These are phyloP conservation scores for Solanum hybrid DNA, from an alignment of 305 asterid species.

Conservation along the genomic window DNA sequence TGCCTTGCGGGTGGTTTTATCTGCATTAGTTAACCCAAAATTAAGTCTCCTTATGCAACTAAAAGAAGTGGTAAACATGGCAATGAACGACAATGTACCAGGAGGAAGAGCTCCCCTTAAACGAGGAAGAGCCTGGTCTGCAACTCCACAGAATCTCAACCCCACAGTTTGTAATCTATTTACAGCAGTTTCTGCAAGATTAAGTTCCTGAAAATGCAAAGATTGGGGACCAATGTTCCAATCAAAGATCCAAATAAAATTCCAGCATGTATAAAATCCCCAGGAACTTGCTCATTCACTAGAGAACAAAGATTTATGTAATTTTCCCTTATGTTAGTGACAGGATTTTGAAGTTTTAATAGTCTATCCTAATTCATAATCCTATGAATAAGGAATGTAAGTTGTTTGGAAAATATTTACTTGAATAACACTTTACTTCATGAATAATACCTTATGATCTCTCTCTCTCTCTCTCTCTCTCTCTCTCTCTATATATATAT, in stretches of 20 bases:
- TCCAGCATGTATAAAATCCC: neutral
- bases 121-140: conserved; percentile 92
- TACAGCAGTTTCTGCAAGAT: conserved; percentile 71
- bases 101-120: conserved; percentile 95
- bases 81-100: conserved; percentile 38
- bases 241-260: neutral
- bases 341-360: neutral
- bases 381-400: neutral
- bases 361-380: neutral
- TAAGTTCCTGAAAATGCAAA: conserved; percentile 64
- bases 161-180: conserved; percentile 96
- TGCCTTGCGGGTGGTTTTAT: conserved; percentile 74
- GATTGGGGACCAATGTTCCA: neutral
- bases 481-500: too few relatives aligned
- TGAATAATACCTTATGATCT: neutral
- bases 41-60: conserved; percentile 3
- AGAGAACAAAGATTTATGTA: neutral
- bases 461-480: neutral
- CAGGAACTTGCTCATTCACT: neutral
- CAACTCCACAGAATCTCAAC: conserved; percentile 87
- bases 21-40: conserved; percentile 35
- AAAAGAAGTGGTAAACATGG: neutral
- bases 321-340: neutral
- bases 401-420: neutral
- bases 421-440: neutral